Conservation (phyloP, 1,139 yeast species). For the Hyphopichia khmerensis region DNA sequence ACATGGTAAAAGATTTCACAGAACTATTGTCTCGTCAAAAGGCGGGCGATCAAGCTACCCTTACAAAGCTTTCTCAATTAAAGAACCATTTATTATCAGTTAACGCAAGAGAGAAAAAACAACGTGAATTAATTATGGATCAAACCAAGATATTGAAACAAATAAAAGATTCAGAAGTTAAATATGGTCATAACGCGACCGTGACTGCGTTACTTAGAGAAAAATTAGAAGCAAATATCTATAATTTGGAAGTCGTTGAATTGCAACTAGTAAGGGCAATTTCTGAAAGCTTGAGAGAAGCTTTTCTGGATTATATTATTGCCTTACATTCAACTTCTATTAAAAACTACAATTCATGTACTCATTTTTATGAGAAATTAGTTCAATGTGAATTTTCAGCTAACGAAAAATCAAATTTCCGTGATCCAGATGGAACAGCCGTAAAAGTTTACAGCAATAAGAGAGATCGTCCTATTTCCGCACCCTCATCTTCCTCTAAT, state of each 20-base stretch:
- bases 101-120: conserved; percentile 51
- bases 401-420: not conserved
- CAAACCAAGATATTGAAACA: conserved; percentile 34
- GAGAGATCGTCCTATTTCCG: not conserved
- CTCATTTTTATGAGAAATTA: conserved; percentile 23
- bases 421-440: not conserved
- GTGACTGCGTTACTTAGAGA: conserved; percentile 43
- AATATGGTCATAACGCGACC: conserved; percentile 45
- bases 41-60: conserved; percentile 25
- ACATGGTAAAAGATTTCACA: conserved; percentile 39
- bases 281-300: conserved; percentile 40
- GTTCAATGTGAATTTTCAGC: not conserved
- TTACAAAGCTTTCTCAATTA: conserved; percentile 41
- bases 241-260: conserved; percentile 50
- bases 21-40: conserved; percentile 36
- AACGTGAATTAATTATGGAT: conserved; percentile 31
- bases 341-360: conserved; percentile 29
- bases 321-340: conserved; percentile 34
- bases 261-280: conserved; percentile 51
- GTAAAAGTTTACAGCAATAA: not conserved
- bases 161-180: conserved; percentile 40
- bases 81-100: conserved; percentile 44
- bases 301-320: conserved; percentile 42
- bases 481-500: not conserved
- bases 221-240: conserved; percentile 47